Percentiles rank a stretch among this genome's conserved stretches.
These are phyloP conservation scores for Effrenium voratum DNA, from an alignment of 73 alveolate genomes.

Conservation along the genomic window DNA sequence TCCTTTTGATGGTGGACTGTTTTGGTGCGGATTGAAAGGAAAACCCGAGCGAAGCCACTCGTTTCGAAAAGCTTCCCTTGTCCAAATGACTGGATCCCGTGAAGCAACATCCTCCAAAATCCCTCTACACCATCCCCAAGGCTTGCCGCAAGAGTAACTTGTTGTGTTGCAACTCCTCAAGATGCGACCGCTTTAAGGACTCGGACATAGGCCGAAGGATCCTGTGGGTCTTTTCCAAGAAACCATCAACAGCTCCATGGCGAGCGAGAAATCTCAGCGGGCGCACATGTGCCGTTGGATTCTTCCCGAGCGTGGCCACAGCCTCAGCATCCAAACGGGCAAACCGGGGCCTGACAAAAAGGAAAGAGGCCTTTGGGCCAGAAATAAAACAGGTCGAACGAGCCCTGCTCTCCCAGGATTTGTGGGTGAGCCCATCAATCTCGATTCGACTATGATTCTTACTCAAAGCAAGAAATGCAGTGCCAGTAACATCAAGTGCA, in stretches of 20 bases:
- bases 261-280: neutral
- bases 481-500: neutral
- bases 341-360: neutral
- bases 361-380: neutral
- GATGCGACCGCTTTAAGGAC: neutral
- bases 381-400: no score
- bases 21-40: no score
- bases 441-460: neutral
- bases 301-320: conserved; percentile 55
- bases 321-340: conserved; percentile 4
- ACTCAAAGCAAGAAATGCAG: neutral
- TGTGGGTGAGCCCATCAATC: neutral
- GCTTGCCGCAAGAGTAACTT: no score
- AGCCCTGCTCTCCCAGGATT: neutral
- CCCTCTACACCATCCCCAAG: no score
- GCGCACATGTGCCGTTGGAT: conserved; percentile 79
- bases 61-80: no score
- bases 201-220: no score
- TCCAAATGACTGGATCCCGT: no score
- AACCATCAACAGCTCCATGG: no score
- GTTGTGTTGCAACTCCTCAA: neutral
- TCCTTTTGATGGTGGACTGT: no score
- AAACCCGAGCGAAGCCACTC: no score
- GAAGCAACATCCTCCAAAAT: no score
- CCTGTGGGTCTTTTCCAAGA: no score